phyloP scores from a whole-genome alignment of 441 rosid genomes.

The Melastoma candidum region DNA sequence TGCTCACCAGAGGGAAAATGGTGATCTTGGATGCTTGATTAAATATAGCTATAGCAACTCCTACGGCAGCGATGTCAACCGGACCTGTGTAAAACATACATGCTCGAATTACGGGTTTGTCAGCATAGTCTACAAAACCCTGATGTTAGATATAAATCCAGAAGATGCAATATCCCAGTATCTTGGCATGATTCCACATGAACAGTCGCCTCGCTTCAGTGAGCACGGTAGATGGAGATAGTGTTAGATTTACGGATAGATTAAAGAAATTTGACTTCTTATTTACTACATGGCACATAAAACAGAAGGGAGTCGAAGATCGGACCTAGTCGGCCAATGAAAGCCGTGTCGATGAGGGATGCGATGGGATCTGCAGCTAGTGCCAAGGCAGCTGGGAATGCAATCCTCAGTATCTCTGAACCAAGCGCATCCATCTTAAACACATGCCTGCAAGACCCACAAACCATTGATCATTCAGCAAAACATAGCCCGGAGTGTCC shows the following conservation, averaged over 20 bases:
- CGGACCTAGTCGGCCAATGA: conserved; percentile 54
- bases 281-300: not conserved
- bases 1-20: conserved; percentile 55
- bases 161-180: too few relatives aligned
- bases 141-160: too few relatives aligned
- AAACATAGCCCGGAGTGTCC: too few relatives aligned
- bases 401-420: conserved; percentile 45
- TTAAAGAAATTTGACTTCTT: too few relatives aligned
- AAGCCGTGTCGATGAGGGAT: conserved; percentile 67
- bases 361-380: conserved; percentile 71
- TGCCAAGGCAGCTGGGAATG: conserved; percentile 70
- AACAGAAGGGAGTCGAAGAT: conserved; percentile 5
- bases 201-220: too few relatives aligned
- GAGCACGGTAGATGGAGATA: too few relatives aligned
- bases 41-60: conserved; percentile 70
- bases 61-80: conserved; percentile 59
- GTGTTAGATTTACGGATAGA: too few relatives aligned
- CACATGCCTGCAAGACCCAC: conserved; percentile 3
- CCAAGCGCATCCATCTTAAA: conserved; percentile 49
- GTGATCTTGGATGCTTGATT: conserved; percentile 70
- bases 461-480: too few relatives aligned
- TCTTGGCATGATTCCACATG: too few relatives aligned
- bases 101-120: too few relatives aligned
- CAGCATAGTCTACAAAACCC: too few relatives aligned
- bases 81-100: not conserved